Evolutionary conservation across 345 rosid species (phyloP).

Genomic region (Ceriops zippeliana): DNA sequence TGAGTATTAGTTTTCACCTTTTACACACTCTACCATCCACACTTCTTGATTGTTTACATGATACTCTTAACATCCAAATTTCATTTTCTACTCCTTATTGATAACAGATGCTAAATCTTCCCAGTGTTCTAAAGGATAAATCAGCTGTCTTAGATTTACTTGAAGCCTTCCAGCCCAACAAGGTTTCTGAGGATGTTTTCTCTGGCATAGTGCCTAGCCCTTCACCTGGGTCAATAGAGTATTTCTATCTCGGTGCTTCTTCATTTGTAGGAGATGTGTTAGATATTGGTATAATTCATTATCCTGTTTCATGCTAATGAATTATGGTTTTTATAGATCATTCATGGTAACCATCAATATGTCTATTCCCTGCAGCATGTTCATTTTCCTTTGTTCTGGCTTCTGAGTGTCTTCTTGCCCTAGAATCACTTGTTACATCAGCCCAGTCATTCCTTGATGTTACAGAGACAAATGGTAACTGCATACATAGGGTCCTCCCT

Average conservation of each 20-base stretch:
- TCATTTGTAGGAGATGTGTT: conserved; percentile 59
- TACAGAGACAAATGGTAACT: conserved; percentile 38
- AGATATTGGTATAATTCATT: conserved; percentile 40
- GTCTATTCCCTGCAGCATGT: conserved; percentile 56
- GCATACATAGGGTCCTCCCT: conserved; percentile 32
- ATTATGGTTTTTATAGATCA: background rate
- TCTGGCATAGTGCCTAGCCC: conserved; percentile 43
- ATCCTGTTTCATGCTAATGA: conserved; percentile 11
- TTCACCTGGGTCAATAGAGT: conserved; percentile 54
- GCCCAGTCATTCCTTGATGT: conserved; percentile 36
- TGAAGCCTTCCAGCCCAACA: conserved; percentile 56
- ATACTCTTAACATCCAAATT: background rate
- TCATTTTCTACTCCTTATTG: background rate
- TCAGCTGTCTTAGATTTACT: conserved; percentile 52
- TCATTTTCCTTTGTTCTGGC: conserved; percentile 66
- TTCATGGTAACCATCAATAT: background rate
- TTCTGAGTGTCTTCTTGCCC: conserved; percentile 57
- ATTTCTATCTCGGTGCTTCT: conserved; percentile 56
- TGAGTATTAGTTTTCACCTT: conserved; percentile 18
- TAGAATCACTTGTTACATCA: conserved; percentile 53
- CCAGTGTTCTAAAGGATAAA: conserved; percentile 45
- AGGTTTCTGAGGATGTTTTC: conserved; percentile 33
- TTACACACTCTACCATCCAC: background rate
- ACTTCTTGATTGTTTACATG: background rate
- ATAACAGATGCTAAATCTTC: conserved; percentile 53